These are phyloP conservation scores for Chrysosporium queenslandicum DNA, from an alignment of 2,329 filamentous ascomycete genomes.

Conservation along the genomic window DNA sequence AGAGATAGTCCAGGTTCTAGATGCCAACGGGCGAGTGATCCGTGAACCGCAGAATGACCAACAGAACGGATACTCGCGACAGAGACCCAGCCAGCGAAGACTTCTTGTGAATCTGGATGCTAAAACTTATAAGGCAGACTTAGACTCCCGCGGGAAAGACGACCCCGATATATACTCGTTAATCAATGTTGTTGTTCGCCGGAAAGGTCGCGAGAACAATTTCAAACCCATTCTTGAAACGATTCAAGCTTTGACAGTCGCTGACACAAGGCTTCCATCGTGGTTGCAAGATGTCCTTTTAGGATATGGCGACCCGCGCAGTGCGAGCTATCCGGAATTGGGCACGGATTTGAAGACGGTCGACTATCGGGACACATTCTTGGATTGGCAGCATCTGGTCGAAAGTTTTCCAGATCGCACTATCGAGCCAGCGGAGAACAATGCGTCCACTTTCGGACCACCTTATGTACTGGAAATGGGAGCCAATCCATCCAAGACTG, in stretches of 20 bases:
- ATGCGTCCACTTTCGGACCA: conserved; percentile 65
- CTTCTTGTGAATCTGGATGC: conserved; percentile 76
- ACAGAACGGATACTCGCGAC: conserved; percentile 49
- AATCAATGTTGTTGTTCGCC: conserved; percentile 76
- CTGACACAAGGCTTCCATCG: conserved; percentile 71
- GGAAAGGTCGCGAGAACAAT: conserved; percentile 86
- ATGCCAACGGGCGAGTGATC: conserved; percentile 69
- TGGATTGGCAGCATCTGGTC: conserved; percentile 89
- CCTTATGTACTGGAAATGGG: conserved; percentile 73
- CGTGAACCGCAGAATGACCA: conserved; percentile 48
- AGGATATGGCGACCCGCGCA: conserved; percentile 47
- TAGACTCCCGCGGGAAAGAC: conserved; percentile 53
- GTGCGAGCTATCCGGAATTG: conserved; percentile 75
- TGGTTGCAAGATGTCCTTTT: conserved; percentile 97
- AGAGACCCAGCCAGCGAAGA: conserved; percentile 52
- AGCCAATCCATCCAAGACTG: conserved; percentile 43
- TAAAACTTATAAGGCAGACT: conserved; percentile 65
- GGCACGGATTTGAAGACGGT: conserved; percentile 66
- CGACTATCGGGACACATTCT: conserved; percentile 87
- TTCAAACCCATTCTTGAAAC: conserved; percentile 90
- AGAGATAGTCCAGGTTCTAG: conserved; percentile 73
- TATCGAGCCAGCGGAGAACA: conserved; percentile 65
- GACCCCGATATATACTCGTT: conserved; percentile 69
- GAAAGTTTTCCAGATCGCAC: conserved; percentile 82
- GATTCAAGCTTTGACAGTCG: conserved; percentile 73